Evolutionary conservation across 176 grass and related monocot genomes (phyloP).

Genomic region (Juncus effusus): DNA sequence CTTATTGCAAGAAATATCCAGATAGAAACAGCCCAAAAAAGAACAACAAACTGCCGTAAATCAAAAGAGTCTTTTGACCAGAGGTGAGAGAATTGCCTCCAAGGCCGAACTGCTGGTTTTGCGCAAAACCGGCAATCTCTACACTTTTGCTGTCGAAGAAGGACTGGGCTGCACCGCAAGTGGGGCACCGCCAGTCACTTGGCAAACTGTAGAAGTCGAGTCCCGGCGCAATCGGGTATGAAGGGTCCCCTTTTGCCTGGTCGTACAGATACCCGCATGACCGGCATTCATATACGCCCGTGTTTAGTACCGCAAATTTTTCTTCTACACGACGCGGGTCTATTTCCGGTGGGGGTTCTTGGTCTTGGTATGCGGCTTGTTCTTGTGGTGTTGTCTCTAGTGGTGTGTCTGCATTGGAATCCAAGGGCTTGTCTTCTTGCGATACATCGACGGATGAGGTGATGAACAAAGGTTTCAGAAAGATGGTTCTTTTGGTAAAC

Average conservation of each 20-base stretch:
- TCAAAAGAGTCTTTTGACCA: conserved; percentile 67
- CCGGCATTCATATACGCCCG: conserved; percentile 76
- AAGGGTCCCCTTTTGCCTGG: conserved; percentile 66
- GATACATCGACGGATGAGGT: conserved; percentile 64
- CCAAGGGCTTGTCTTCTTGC: conserved; percentile 72
- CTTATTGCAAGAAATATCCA: conserved; percentile 88
- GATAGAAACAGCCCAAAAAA: conserved; percentile 68
- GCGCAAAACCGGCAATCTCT: conserved; percentile 78
- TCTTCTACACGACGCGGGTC: conserved; percentile 70
- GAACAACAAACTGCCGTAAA: conserved; percentile 69
- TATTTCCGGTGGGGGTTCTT: conserved; percentile 24
- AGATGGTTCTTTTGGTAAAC: conserved; percentile 3
- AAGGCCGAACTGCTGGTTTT: conserved; percentile 93
- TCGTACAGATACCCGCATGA: conserved; percentile 87
- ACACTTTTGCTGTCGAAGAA: conserved; percentile 95
- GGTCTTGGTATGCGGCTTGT: background rate
- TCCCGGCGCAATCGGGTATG: conserved; percentile 75
- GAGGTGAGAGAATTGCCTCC: conserved; percentile 79
- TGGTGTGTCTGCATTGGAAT: background rate
- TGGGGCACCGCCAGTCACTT: conserved; percentile 83
- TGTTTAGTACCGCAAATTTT: conserved; percentile 90
- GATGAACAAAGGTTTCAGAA: conserved; percentile 17
- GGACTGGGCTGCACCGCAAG: conserved; percentile 68
- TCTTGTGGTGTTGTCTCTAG: conserved; percentile 1
- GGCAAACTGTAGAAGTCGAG: conserved; percentile 70